Evolutionary conservation across 2,329 filamentous ascomycete species (phyloP), one percentile per base, ranked within the genome.

Genomic region (Lithohypha guttulata): DNA sequence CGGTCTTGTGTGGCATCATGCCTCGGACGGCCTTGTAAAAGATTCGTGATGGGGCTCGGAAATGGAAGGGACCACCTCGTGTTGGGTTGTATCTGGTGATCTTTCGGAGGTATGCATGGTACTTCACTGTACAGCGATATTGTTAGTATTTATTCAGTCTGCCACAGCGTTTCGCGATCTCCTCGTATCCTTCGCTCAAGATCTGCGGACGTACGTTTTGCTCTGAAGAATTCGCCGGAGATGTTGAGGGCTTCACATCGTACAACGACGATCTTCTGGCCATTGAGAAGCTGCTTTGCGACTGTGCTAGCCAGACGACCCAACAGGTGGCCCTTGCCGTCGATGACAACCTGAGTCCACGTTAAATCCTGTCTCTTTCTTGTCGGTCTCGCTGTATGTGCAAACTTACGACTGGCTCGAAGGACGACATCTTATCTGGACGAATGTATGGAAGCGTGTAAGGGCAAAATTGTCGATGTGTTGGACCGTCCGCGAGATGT

Each of bases 21-120:
- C 91, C 91, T 69, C 91, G 89, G 72, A 98, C 85, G 65, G 91
- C 86, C 83, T 95, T 94, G 84, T 95, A 98, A 82, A 98, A 94
- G 77, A 98, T 95, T 71, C 93, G 84, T 61, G 87, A 93, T 52
- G 91, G 91, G 59, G 89, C 86, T 67, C 91, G 91, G 86, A 95
- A 96, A 75, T 98, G 91, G 86, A 96, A 98, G 70, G 91, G 91
- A 75, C 89, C 89, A 81, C 89, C 91, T 66, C 89, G 87, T 60
- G 86, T 95, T 65, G 91, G 87, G 81, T 98, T 98, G 84, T 81
- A 98, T 71, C 91, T 85, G 68, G 91, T 98, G 75, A 93, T 91
- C 83, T 98, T 98, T 78, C 91, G 86, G 63, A 98, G 82, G 78
- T 96, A 96, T 70, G 91, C 85, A 69, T 91, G 84, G 82, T 98